Conservation (phyloP, 2,329 filamentous ascomycete genomes). For the Lecanoromycetidae sp. region DNA sequence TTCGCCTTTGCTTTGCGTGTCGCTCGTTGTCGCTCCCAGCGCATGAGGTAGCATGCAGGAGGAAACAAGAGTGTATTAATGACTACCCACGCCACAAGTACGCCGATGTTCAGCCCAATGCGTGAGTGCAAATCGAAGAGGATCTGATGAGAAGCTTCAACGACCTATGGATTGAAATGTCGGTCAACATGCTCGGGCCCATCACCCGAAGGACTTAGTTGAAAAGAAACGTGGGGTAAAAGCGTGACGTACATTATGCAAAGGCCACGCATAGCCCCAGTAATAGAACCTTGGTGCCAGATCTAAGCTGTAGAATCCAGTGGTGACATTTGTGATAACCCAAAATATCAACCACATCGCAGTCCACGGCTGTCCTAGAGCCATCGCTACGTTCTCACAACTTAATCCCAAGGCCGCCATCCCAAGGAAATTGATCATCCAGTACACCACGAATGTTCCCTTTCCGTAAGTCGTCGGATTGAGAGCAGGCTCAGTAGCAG, state of each 20-base stretch:
- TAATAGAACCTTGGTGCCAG: slow-evolving; percentile 46
- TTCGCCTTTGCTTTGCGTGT: slow-evolving; percentile 11
- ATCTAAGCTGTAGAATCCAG: slow-evolving; percentile 47
- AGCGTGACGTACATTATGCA: slow-evolving; percentile 35
- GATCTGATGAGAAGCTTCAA: slow-evolving; percentile 47
- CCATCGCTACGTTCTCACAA: slow-evolving; percentile 53
- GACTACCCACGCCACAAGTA: slow-evolving; percentile 46
- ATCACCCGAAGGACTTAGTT: too few species aligned
- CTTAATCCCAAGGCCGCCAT: slow-evolving; percentile 52
- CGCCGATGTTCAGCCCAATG: slow-evolving; percentile 49
- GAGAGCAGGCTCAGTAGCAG: slow-evolving; percentile 31
- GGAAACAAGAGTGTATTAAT: slow-evolving; percentile 44
- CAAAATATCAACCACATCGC: slow-evolving; percentile 54
- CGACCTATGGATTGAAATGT: too few species aligned
- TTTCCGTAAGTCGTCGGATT: slow-evolving; percentile 45
- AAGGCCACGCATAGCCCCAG: slow-evolving; percentile 52
- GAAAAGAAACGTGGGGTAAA: background rate
- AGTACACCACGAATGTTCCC: slow-evolving; percentile 50
- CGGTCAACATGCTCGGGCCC: too few species aligned
- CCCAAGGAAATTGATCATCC: slow-evolving; percentile 50
- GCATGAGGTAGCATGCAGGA: slow-evolving; percentile 33
- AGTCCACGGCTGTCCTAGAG: slow-evolving; percentile 47
- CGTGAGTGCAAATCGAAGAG: slow-evolving; percentile 47
- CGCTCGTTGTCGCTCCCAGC: slow-evolving; percentile 29
- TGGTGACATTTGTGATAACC: slow-evolving; percentile 53